A percentile compares a stretch with the other conserved stretches of the same genome.
Conservation (phyloP, 305 asterid species). For the Solanum hybrid region DNA sequence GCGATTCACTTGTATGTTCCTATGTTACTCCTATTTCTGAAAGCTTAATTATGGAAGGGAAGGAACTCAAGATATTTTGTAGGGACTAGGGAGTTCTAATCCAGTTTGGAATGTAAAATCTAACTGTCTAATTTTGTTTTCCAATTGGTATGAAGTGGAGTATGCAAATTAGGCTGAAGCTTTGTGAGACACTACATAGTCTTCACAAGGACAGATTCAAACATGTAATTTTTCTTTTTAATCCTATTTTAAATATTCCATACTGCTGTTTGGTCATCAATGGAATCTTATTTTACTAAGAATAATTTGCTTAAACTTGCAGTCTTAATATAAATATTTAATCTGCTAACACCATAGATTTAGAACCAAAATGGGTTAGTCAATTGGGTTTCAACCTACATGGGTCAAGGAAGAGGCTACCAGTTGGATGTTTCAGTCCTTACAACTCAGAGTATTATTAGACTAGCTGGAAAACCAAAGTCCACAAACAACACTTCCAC, state of each 20-base stretch:
- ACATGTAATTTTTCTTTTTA: not conserved
- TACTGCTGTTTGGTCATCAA: not conserved
- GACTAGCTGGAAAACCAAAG: not conserved
- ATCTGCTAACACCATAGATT: not conserved
- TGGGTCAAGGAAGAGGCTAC: not conserved
- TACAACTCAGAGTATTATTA: not conserved
- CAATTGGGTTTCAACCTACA: not conserved
- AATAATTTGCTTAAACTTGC: not conserved
- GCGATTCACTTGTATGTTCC: not conserved
- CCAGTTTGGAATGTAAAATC: not conserved
- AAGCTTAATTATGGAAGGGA: not conserved
- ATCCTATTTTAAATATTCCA: not conserved
- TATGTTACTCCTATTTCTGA: not conserved
- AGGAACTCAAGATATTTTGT: not conserved
- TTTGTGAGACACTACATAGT: not conserved
- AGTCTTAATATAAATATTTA: not conserved
- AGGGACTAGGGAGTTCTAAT: not conserved
- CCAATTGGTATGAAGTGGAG: not conserved
- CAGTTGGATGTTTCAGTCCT: not conserved
- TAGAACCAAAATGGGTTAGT: too few relatives aligned
- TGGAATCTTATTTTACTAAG: not conserved
- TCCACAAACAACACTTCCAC: not conserved
- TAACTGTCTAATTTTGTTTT: not conserved
- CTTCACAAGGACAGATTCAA: not conserved
- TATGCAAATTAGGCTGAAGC: not conserved